These are phyloP conservation scores for Phanerochaete sordida DNA, from an alignment of 768 basidiomycete genomes.

Conservation along the genomic window DNA sequence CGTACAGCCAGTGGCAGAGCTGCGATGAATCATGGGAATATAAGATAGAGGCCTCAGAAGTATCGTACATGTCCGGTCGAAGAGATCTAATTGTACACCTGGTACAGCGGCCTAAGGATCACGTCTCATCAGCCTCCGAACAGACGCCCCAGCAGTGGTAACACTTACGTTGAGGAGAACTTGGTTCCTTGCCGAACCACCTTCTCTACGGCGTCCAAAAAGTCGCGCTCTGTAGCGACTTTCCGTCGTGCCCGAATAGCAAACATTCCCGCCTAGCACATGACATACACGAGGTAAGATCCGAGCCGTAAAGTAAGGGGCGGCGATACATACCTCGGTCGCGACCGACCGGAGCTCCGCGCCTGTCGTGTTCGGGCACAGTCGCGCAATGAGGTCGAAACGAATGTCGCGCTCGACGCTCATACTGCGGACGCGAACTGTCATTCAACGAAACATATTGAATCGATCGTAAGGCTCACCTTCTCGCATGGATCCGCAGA, in stretches of 20 bases:
- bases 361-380: slow-evolving; percentile 98
- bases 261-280: slow-evolving; percentile 94
- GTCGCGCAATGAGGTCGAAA: slow-evolving; percentile 92
- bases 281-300: not conserved
- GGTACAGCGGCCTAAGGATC: slow-evolving; percentile 70
- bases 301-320: not conserved
- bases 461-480: slow-evolving; percentile 39
- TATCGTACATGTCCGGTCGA: slow-evolving; percentile 6
- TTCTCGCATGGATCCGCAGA: slow-evolving; percentile 92
- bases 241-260: slow-evolving; percentile 96
- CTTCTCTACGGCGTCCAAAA: slow-evolving; percentile 97
- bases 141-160: slow-evolving; percentile 1
- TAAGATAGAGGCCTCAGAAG: slow-evolving; percentile 1
- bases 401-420: slow-evolving; percentile 96
- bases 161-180: slow-evolving; percentile 91
- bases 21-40: not conserved
- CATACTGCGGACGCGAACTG: slow-evolving; percentile 56
- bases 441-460: not conserved
- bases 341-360: slow-evolving; percentile 97
- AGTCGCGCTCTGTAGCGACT: slow-evolving; percentile 96
- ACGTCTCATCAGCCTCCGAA: slow-evolving; percentile 8
- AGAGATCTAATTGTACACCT: slow-evolving; percentile 81
- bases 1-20: not conserved
- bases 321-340: slow-evolving; percentile 66
- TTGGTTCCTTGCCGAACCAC: slow-evolving; percentile 97